These are phyloP conservation scores for Sideroxylon spinosum DNA, from an alignment of 179 eudicot genomes.

Conservation along the genomic window DNA sequence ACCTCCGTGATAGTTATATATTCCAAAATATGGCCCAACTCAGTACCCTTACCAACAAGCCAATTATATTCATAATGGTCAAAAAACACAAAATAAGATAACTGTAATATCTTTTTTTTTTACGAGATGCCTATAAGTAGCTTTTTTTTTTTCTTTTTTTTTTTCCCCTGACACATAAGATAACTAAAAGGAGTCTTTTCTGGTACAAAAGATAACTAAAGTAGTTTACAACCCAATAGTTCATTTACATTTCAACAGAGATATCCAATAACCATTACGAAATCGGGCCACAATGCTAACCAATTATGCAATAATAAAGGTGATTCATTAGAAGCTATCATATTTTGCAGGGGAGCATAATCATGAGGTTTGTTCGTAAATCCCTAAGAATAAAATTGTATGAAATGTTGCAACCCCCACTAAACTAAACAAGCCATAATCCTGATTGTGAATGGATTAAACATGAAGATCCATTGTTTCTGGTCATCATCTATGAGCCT, in stretches of 20 bases:
- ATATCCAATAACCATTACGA: background rate
- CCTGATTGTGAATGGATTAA: background rate
- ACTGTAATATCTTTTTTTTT: too few species aligned
- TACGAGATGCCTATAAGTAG: too few species aligned
- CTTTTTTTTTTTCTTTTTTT: too few species aligned
- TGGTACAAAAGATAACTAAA: too few species aligned
- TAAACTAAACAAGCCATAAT: background rate
- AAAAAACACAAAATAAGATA: too few species aligned
- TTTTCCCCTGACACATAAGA: too few species aligned
- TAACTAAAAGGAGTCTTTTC: too few species aligned
- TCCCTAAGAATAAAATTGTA: background rate
- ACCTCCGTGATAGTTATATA: too few species aligned
- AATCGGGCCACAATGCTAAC: background rate
- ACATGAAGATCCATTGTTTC: background rate
- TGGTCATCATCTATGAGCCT: background rate
- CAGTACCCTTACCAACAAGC: too few species aligned
- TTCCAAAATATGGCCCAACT: too few species aligned
- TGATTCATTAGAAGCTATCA: background rate
- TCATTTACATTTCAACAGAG: background rate
- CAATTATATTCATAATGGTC: too few species aligned
- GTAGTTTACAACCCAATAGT: background rate
- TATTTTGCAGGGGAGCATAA: background rate
- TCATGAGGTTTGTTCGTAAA: background rate
- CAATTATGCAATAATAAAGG: too few species aligned
- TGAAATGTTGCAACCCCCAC: background rate